These are phyloP conservation scores for Crithidia brevicula DNA, from an alignment of 208 protist genomes.

Conservation along the genomic window DNA sequence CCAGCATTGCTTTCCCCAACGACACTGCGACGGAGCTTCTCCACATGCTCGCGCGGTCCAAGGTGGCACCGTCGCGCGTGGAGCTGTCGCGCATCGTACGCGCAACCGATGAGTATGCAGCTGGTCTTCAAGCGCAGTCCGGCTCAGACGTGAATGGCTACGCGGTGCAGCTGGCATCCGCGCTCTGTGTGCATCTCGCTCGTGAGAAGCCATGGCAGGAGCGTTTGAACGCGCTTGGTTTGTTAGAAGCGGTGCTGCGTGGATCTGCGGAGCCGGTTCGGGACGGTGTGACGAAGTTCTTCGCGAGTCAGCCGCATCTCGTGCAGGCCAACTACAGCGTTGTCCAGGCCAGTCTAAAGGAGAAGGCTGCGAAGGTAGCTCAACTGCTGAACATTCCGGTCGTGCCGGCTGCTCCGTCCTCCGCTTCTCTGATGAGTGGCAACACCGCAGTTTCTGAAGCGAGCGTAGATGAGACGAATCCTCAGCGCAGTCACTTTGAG, in stretches of 20 bases:
- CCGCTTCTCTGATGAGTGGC: no score
- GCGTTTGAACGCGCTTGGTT: constrained; percentile 53
- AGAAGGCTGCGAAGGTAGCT: constrained; percentile 43
- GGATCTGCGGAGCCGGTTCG: neutral
- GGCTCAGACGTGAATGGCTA: neutral
- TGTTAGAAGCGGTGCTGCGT: constrained; percentile 49
- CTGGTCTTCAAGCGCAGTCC: neutral
- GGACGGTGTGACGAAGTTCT: neutral
- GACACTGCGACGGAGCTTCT: constrained; percentile 11
- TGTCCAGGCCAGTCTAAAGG: constrained; percentile 52
- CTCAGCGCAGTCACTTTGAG: constrained; percentile 1
- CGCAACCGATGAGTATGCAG: neutral
- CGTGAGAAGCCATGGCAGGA: constrained; percentile 50
- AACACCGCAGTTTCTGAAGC: no score
- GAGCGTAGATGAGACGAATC: neutral
- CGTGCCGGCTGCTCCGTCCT: neutral
- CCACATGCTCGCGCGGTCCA: neutral
- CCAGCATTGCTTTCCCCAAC: neutral
- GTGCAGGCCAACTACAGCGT: constrained; percentile 46
- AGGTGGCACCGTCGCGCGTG: constrained; percentile 17
- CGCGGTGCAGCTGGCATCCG: constrained; percentile 27
- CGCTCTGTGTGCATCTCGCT: constrained; percentile 31
- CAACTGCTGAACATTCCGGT: constrained; percentile 32
- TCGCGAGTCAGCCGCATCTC: constrained; percentile 4
- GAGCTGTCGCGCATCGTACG: constrained; percentile 4